Evolutionary conservation across 2,329 filamentous ascomycete species (phyloP), one percentile per base, ranked within the genome.

Genomic region (Exophiala aquamarina): DNA sequence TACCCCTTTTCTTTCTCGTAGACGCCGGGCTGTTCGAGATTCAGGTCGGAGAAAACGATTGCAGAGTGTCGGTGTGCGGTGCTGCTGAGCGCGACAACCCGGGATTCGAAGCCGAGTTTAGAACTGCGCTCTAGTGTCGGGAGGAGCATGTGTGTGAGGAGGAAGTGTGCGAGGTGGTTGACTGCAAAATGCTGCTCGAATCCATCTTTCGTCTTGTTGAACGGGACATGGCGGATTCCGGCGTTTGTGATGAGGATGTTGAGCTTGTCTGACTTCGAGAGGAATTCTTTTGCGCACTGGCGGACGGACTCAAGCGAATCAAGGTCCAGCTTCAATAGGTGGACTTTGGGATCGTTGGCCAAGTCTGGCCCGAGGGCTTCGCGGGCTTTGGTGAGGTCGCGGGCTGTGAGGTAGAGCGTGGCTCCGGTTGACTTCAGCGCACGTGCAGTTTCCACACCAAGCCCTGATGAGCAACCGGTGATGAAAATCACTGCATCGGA

Each of bases 131-230:
- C 56, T 3, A 79, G 56, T 0, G 66, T 58, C 0, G 65, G 57
- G n/a, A 72, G 72, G 14, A 82, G 64, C 2, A 78, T 66, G 13
- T 75, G 64, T 50, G 77, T 75, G 11, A 81, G 66, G 1, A 80
- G 65, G 63, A 81, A 82, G 69, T 73, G 26, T 68, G 41, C 41
- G 11, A 52, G 41, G 38, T 52, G 50, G 31, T 52, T 52, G 20
- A 49, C 46, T 11, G 35, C 76, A 39, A 81, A 74, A 41, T 81
- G 77, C 0, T 60, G 55, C 55, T 82, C 78, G 54, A 71, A 71
- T 49, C 71, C 68, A 59, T 77, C 68, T 51, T 60, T 50, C 10
- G 66, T 75, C n/a, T 36, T 33, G 14, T 19, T 31, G n/a, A 32
- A 40, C 3, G 41, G 34, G 17, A 41, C 41, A 39, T 13, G 54